These are phyloP conservation scores for Podosphaera aphanis DNA, from an alignment of 2,329 filamentous ascomycete species.

Conservation along the genomic window DNA sequence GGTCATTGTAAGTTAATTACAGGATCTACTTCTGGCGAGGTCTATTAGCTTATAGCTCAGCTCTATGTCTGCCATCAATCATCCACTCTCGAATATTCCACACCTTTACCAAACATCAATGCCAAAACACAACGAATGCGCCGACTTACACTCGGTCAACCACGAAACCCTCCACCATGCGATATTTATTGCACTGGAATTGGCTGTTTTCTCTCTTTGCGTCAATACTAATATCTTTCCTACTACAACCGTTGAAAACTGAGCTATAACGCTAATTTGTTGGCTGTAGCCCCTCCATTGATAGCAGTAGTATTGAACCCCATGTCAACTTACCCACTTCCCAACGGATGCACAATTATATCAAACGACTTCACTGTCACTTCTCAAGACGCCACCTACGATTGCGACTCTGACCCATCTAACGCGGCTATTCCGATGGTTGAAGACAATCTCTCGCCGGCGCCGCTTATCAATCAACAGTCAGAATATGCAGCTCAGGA, in stretches of 20 bases:
- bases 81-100: constrained; percentile 7
- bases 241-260: constrained; percentile 6
- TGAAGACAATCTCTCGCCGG: constrained; percentile 25
- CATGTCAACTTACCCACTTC: constrained; percentile 36
- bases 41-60: constrained; percentile 2
- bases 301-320: constrained; percentile 37
- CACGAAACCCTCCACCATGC: constrained; percentile 3
- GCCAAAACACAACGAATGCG: constrained; percentile 12
- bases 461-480: constrained; percentile 20
- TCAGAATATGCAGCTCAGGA: constrained; percentile 14
- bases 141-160: constrained; percentile 8
- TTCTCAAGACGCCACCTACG: constrained; percentile 22
- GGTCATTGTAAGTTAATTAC: neutral
- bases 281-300: constrained; percentile 29
- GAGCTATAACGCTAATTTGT: constrained; percentile 22
- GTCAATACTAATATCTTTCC: too few relatives aligned
- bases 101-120: constrained; percentile 10
- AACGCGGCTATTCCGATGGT: constrained; percentile 37
- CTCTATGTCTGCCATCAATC: constrained; percentile 8
- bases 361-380: constrained; percentile 21
- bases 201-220: constrained; percentile 9
- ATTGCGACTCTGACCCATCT: constrained; percentile 55
- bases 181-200: constrained; percentile 6
- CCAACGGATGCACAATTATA: constrained; percentile 42
- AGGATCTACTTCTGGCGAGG: constrained; percentile 1